Evolutionary conservation across 2,329 filamentous ascomycete species (phyloP).

Genomic region (Xylariaceae sp.): DNA sequence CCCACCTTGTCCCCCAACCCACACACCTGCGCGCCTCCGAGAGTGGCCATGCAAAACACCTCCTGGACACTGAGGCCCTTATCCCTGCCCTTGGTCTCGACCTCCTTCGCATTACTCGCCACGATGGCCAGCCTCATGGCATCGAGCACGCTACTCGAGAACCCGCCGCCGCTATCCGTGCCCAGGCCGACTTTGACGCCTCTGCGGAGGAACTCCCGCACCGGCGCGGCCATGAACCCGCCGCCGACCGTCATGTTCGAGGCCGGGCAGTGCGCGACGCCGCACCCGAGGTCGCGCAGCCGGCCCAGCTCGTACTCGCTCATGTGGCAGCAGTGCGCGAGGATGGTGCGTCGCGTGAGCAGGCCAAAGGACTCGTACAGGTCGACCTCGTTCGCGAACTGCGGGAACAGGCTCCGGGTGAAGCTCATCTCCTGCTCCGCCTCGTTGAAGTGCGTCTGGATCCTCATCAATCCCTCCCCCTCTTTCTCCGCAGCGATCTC

Average conservation of each 20-base stretch:
- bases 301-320: slow-evolving; percentile 48
- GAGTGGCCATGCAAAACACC: slow-evolving; percentile 54
- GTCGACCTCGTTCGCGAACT: slow-evolving; percentile 52
- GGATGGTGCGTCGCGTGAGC: slow-evolving; percentile 50
- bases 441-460: slow-evolving; percentile 66
- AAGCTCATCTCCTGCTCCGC: slow-evolving; percentile 53
- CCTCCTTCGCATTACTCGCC: slow-evolving; percentile 44
- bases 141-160: slow-evolving; percentile 54
- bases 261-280: slow-evolving; percentile 59
- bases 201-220: slow-evolving; percentile 50
- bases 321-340: slow-evolving; percentile 63
- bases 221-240: slow-evolving; percentile 57
- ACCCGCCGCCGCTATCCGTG: slow-evolving; percentile 60
- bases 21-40: slow-evolving; percentile 56
- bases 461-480: slow-evolving; percentile 45
- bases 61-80: slow-evolving; percentile 45
- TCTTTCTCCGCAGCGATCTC: slow-evolving; percentile 43
- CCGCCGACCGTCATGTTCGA: slow-evolving; percentile 59
- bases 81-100: slow-evolving; percentile 35
- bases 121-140: slow-evolving; percentile 55
- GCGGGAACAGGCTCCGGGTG: slow-evolving; percentile 51
- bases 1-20: slow-evolving; percentile 49
- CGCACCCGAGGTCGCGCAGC: slow-evolving; percentile 45
- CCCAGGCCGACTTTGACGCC: slow-evolving; percentile 63
- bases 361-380: slow-evolving; percentile 53